phyloP scores from a whole-genome alignment of 2,329 filamentous ascomycete species.

The Coniochaeta sp. region DNA sequence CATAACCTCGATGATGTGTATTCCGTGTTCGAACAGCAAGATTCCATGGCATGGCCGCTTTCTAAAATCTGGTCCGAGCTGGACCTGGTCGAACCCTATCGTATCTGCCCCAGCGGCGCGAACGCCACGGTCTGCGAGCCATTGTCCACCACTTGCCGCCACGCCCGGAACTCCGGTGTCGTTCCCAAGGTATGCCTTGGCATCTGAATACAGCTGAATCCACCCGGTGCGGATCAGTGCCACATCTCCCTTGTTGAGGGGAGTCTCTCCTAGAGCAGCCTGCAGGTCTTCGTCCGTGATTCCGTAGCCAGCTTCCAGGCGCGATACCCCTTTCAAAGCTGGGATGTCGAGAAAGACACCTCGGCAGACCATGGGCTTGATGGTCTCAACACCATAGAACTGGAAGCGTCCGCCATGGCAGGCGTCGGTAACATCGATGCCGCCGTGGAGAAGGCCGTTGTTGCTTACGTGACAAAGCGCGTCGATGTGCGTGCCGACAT shows the following conservation, averaged over 20 bases:
- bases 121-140: background rate
- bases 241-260: slow-evolving; percentile 1
- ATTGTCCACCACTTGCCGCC: background rate
- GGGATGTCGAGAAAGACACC: background rate
- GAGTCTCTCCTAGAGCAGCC: background rate
- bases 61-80: background rate
- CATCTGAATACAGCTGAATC: background rate
- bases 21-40: background rate
- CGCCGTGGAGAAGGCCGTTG: background rate
- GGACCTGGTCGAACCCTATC: background rate
- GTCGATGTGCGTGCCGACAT: slow-evolving; percentile 1
- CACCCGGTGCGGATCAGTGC: background rate
- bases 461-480: background rate
- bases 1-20: slow-evolving; percentile 2
- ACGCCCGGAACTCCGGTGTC: background rate
- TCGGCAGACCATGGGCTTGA: background rate
- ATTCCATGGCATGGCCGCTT: slow-evolving; percentile 1
- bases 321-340: background rate
- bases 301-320: background rate
- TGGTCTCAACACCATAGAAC: background rate
- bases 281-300: background rate
- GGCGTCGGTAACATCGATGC: background rate
- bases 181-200: background rate
- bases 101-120: background rate
- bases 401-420: slow-evolving; percentile 1